A percentile compares a stretch with the other conserved stretches of the same genome.
Conservation (phyloP, 108 stramenopile species). For the Conticribra guillardii region DNA sequence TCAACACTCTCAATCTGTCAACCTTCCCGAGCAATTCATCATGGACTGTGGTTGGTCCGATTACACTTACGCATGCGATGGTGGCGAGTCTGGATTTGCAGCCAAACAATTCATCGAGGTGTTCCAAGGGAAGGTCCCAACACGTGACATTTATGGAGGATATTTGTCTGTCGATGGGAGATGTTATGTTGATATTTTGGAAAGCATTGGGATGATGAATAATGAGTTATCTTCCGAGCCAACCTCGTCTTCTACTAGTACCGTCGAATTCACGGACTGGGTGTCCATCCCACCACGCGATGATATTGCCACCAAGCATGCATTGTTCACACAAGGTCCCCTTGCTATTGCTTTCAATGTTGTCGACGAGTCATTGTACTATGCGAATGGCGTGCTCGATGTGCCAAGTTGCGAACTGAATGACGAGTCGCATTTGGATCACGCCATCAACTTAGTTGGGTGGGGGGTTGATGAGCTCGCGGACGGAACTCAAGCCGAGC, state of each 20-base stretch:
- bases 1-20: conserved; percentile 18
- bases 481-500: conserved; percentile 32
- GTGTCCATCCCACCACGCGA: conserved; percentile 26
- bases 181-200: conserved; percentile 39
- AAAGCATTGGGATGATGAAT: conserved; percentile 17
- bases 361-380: conserved; percentile 22
- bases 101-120: conserved; percentile 11
- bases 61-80: conserved; percentile 17
- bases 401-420: conserved; percentile 26
- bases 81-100: conserved; percentile 12
- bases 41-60: conserved; percentile 31
- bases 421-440: conserved; percentile 17
- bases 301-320: conserved; percentile 29
- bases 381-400: conserved; percentile 34
- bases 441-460: conserved; percentile 43
- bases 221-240: too few species aligned
- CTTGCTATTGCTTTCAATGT: conserved; percentile 34
- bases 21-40: conserved; percentile 35
- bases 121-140: conserved; percentile 27
- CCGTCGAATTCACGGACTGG: conserved; percentile 28
- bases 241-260: too few species aligned
- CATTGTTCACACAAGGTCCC: conserved; percentile 20
- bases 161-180: conserved; percentile 33
- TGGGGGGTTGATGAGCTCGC: conserved; percentile 30
- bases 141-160: conserved; percentile 20